Conservation (phyloP, 202 grass and related monocot species). For the Saccharum hybrid region DNA sequence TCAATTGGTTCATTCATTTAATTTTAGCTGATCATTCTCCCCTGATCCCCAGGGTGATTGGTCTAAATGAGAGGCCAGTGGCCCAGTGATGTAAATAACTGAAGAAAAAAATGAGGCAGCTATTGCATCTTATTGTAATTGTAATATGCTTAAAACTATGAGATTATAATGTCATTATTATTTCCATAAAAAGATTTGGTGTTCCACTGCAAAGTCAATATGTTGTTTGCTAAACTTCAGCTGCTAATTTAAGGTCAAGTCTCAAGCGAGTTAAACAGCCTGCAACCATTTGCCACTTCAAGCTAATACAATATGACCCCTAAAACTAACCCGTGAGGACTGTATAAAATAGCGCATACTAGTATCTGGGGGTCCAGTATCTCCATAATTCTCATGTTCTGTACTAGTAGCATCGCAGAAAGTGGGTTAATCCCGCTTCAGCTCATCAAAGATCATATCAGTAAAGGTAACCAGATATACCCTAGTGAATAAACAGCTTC, state of each 20-base stretch:
- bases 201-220: background rate
- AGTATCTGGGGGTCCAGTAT: background rate
- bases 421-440: background rate
- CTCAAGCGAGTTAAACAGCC: background rate
- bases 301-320: too few relatives aligned
- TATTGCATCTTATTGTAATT: background rate
- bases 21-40: background rate
- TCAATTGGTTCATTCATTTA: slow-evolving; percentile 43
- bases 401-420: background rate
- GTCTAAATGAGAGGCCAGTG: background rate
- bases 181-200: background rate
- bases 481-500: background rate
- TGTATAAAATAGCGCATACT: too few relatives aligned
- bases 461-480: background rate
- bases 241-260: background rate
- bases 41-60: background rate
- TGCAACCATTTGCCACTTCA: too few relatives aligned
- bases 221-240: background rate
- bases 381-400: background rate
- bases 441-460: background rate
- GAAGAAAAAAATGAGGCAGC: background rate
- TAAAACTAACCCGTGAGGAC: too few relatives aligned
- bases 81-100: slow-evolving; percentile 41
- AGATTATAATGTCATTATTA: background rate
- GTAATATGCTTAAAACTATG: background rate